These are phyloP conservation scores for Xylariales sp. DNA, from an alignment of 2,329 filamentous ascomycete species.

Conservation along the genomic window DNA sequence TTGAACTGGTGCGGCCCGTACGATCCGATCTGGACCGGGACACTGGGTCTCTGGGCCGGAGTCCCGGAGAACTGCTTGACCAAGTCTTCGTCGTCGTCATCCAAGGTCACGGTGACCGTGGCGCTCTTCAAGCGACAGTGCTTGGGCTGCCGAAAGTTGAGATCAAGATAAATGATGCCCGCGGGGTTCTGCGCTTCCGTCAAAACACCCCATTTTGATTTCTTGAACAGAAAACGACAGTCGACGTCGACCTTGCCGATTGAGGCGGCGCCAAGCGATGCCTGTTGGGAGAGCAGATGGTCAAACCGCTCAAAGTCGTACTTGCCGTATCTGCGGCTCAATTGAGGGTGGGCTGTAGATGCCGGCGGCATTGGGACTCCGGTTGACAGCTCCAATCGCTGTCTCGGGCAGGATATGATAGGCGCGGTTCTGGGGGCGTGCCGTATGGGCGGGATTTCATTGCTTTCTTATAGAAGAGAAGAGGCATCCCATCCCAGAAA, in stretches of 20 bases:
- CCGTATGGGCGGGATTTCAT: too few species aligned
- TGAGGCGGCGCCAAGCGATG: conserved; percentile 15
- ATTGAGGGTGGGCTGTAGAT: too few species aligned
- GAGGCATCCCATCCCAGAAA: too few species aligned
- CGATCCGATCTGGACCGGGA: conserved; percentile 20
- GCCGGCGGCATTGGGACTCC: too few species aligned
- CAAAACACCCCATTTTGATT: conserved; percentile 24
- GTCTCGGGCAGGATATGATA: too few species aligned
- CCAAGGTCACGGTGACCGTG: conserved; percentile 19
- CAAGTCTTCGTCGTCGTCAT: conserved; percentile 20
- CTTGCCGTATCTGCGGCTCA: conserved; percentile 15
- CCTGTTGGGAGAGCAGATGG: conserved; percentile 13
- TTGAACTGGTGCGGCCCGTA: conserved; percentile 20
- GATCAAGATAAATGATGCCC: conserved; percentile 24
- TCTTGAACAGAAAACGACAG: conserved; percentile 23
- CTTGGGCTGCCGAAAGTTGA: conserved; percentile 20
- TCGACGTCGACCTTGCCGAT: conserved; percentile 22
- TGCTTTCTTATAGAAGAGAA: too few species aligned
- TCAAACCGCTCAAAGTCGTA: conserved; percentile 22
- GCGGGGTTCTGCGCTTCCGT: conserved; percentile 15
- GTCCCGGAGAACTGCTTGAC: conserved; percentile 8
- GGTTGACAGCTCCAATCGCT: too few species aligned
- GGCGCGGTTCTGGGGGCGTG: too few species aligned
- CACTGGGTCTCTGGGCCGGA: neutral
- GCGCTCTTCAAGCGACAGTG: conserved; percentile 20